A percentile compares a stretch with the other conserved stretches of the same genome.
Conservation (phyloP, 768 basidiomycete species). For the Russula brevipes region DNA sequence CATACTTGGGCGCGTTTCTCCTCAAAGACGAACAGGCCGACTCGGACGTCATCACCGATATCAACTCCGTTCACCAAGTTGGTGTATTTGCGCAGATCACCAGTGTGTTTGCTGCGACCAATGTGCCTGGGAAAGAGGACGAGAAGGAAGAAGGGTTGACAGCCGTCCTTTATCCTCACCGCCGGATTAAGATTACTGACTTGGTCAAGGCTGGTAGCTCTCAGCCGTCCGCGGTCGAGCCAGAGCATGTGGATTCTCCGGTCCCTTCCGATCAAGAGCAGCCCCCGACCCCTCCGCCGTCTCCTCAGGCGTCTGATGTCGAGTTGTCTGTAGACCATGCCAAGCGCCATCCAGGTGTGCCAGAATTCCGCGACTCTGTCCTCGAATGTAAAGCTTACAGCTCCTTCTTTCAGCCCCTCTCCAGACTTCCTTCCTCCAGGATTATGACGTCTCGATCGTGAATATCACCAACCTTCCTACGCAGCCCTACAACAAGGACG, state of each 20-base stretch:
- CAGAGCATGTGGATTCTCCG: slow-evolving; percentile 31
- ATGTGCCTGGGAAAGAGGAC: slow-evolving; percentile 56
- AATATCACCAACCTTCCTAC: slow-evolving; percentile 79
- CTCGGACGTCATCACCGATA: slow-evolving; percentile 85
- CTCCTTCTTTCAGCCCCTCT: slow-evolving; percentile 44
- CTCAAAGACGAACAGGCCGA: slow-evolving; percentile 92
- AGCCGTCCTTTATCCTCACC: slow-evolving; percentile 89
- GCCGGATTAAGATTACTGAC: slow-evolving; percentile 83
- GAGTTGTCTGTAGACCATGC: slow-evolving; percentile 10
- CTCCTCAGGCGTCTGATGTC: slow-evolving; percentile 25
- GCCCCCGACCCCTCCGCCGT: slow-evolving; percentile 43
- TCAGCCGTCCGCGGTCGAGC: slow-evolving; percentile 32
- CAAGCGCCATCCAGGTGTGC: slow-evolving; percentile 22
- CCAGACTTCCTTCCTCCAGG: slow-evolving; percentile 81
- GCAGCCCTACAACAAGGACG: slow-evolving; percentile 83
- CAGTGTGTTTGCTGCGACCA: slow-evolving; percentile 70
- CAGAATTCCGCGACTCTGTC: background rate
- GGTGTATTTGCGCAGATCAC: slow-evolving; percentile 98
- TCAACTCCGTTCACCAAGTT: slow-evolving; percentile 84
- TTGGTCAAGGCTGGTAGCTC: slow-evolving; percentile 63
- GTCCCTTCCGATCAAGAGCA: slow-evolving; percentile 41
- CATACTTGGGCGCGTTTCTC: slow-evolving; percentile 94
- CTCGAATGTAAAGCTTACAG: slow-evolving; percentile 11
- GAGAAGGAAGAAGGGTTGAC: slow-evolving; percentile 87
- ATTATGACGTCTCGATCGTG: slow-evolving; percentile 80